Evolutionary conservation across 805 yeast species (phyloP).

Genomic region (Cyberlindnera meyerae): DNA sequence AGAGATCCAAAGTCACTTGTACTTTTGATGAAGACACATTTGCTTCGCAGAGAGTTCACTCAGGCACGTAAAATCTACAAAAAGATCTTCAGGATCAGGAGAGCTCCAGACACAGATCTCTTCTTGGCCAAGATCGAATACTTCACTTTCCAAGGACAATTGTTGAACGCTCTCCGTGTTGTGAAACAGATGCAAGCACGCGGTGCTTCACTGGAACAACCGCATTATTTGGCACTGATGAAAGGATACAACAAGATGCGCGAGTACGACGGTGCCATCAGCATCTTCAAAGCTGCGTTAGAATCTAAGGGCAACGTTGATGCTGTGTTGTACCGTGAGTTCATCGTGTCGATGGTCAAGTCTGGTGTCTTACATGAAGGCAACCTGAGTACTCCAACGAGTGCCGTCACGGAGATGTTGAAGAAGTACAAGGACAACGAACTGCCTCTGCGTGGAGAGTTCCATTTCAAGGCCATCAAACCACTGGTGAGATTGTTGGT

Average conservation of each 20-base stretch:
- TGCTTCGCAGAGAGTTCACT: slow-evolving; percentile 5
- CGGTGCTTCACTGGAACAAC: slow-evolving; percentile 13
- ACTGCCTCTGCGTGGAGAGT: slow-evolving; percentile 19
- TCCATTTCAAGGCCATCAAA: slow-evolving; percentile 32
- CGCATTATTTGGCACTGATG: slow-evolving; percentile 31
- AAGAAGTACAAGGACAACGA: slow-evolving; percentile 21
- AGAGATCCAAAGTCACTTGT: slow-evolving; percentile 7
- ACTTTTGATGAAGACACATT: slow-evolving; percentile 16
- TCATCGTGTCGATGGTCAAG: slow-evolving; percentile 29
- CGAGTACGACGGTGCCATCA: slow-evolving; percentile 25
- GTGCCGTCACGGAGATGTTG: slow-evolving; percentile 29
- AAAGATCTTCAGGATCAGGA: not conserved
- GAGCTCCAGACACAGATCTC: not conserved
- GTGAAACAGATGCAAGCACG: slow-evolving; percentile 26
- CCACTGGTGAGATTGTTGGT: slow-evolving; percentile 32
- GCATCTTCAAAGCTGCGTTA: slow-evolving; percentile 26
- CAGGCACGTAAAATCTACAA: slow-evolving; percentile 11
- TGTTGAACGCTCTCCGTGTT: slow-evolving; percentile 27
- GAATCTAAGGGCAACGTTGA: slow-evolving; percentile 20
- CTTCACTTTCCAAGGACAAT: slow-evolving; percentile 17
- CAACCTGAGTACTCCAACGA: slow-evolving; percentile 27
- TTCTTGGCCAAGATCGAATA: slow-evolving; percentile 9
- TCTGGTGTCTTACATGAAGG: slow-evolving; percentile 25
- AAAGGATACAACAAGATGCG: slow-evolving; percentile 24
- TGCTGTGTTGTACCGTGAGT: slow-evolving; percentile 26